Evolutionary conservation across 169 alveolate species (phyloP).

Genomic region (Cryptosporidium muris): DNA sequence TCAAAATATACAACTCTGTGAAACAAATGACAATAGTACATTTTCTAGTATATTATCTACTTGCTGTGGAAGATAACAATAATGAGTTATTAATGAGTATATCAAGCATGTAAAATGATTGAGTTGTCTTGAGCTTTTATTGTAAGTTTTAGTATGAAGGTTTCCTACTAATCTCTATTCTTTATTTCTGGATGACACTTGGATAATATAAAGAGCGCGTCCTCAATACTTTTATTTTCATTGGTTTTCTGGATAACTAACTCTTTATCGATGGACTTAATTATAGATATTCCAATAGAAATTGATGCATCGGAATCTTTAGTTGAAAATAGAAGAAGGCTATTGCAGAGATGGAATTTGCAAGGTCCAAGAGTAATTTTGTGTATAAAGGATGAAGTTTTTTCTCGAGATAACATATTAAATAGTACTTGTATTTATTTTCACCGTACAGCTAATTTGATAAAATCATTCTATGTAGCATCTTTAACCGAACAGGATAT

Average conservation of each 20-base stretch:
- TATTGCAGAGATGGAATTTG: slow-evolving; percentile 37
- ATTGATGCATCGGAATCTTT: slow-evolving; percentile 49
- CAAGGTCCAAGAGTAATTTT: slow-evolving; percentile 28
- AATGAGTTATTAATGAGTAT: too few relatives aligned
- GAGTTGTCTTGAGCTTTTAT: background rate
- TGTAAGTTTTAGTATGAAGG: too few relatives aligned
- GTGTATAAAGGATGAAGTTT: slow-evolving; percentile 33
- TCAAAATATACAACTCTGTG: slow-evolving; percentile 31
- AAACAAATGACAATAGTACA: slow-evolving; percentile 1
- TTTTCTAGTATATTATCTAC: slow-evolving; percentile 51
- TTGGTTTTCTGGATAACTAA: too few relatives aligned
- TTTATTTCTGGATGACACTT: too few relatives aligned
- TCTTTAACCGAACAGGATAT: slow-evolving; percentile 35
- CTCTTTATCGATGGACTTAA: slow-evolving; percentile 29
- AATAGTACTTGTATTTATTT: background rate
- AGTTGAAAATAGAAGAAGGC: slow-evolving; percentile 17
- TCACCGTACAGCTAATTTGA: slow-evolving; percentile 1
- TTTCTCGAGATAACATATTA: background rate
- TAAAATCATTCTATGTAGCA: slow-evolving; percentile 43
- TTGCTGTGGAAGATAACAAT: slow-evolving; percentile 1
- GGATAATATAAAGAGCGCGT: too few relatives aligned
- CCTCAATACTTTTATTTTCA: too few relatives aligned
- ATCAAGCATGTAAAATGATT: too few relatives aligned
- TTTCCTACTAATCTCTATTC: too few relatives aligned
- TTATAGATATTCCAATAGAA: slow-evolving; percentile 45